Base-by-base conservation (phyloP, 2,329 filamentous ascomycete genomes). In the Aphanoascus verrucosus region DNA sequence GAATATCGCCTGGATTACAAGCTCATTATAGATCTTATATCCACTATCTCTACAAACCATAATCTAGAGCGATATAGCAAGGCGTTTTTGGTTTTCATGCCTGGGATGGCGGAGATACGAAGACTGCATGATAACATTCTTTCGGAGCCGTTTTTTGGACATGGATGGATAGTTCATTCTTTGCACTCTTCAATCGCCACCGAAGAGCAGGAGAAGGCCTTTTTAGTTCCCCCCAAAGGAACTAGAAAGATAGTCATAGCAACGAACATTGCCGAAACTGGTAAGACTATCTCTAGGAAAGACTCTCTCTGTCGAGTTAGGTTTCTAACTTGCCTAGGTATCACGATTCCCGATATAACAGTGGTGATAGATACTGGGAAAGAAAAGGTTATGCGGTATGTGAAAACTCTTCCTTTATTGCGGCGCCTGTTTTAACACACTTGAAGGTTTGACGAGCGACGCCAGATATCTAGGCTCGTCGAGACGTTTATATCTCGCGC, bases 251-350 rank as follows among this genome's bases (percentile, higher is more conserved):
- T 98, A 58, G 91, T 98, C 1, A 78, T 98, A 52, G 90, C 93
- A 1, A 98, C 93, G 12, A 98, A 98, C 65, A 98, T 98, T 67
- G 93, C 93, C 3, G 93, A 98, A 68, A 98, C 93, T 0, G 93
- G 93, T 66, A 61, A 34, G 59, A 35, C 23, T 12, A n/a, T 15
- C 23, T n/a, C 32, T 20, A 19, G 37, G 44, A 28, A 14, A 15
- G 6, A 1, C 6, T 37, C 20, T 19, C 32, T 17, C 19, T 6
- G 35, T 31, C 17, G 14, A 2, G 1, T n/a, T 6, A 2, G 8
- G 11, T 40, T 52, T 20, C 49, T 35, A 49, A 53, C 37, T 14
- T 23, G 20, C 44, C 7, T 34, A 65, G 65, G 65, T 73, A 95
- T 98, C 64, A 98, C 93, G 0, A 98, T 98, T 59, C 93, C 93